Evolutionary conservation across 2,329 filamentous ascomycete species (phyloP).

Genomic region (Penicillium oxalicum): DNA sequence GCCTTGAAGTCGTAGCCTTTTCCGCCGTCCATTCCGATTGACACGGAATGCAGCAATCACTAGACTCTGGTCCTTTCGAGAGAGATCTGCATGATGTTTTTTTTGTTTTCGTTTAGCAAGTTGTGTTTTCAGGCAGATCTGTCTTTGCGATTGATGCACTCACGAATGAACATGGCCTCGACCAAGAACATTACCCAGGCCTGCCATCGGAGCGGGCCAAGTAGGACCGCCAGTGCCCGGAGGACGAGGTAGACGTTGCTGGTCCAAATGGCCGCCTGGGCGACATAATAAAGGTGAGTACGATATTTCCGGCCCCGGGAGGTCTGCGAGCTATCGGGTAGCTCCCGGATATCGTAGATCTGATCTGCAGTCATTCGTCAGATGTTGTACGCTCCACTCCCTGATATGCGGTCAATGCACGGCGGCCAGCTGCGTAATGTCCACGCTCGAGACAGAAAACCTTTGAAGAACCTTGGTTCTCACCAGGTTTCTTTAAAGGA

Average conservation of each 20-base stretch:
- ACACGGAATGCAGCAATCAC: slow-evolving; percentile 15
- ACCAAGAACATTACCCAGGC: slow-evolving; percentile 24
- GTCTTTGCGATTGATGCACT: neutral
- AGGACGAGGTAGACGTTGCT: slow-evolving; percentile 17
- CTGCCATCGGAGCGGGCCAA: slow-evolving; percentile 17
- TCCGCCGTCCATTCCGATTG: slow-evolving; percentile 7
- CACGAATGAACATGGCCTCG: slow-evolving; percentile 23
- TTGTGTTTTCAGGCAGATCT: neutral
- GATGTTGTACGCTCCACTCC: neutral
- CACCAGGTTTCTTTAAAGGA: neutral
- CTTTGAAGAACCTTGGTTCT: neutral
- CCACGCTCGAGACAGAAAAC: neutral
- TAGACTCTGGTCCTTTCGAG: slow-evolving; percentile 21
- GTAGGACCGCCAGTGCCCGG: slow-evolving; percentile 13
- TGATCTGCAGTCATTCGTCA: slow-evolving; percentile 3
- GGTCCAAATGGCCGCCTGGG: slow-evolving; percentile 15
- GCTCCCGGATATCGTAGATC: slow-evolving; percentile 17
- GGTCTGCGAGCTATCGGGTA: slow-evolving; percentile 15
- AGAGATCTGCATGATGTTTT: slow-evolving; percentile 10
- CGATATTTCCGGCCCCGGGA: slow-evolving; percentile 14
- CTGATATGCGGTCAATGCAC: neutral
- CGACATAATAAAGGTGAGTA: slow-evolving; percentile 11
- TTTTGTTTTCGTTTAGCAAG: neutral
- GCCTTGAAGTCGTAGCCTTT: slow-evolving; percentile 19
- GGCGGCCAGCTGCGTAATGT: neutral